Base-by-base conservation (phyloP, 2,329 filamentous ascomycete genomes). In the Diaporthe destruens region DNA sequence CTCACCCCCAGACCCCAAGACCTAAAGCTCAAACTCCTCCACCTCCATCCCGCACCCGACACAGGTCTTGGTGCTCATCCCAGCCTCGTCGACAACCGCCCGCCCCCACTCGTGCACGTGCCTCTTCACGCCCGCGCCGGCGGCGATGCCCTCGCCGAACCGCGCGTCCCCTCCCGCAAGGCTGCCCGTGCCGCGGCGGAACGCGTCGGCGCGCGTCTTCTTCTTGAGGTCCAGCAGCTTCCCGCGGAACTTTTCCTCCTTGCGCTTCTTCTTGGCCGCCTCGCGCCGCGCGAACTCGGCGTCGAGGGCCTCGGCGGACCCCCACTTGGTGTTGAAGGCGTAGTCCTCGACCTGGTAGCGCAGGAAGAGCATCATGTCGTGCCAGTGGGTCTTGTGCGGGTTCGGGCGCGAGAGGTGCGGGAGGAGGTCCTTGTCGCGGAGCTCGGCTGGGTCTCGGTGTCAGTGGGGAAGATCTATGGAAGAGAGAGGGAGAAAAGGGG, bases 311-410 rank as follows among this genome's bases (percentile, higher is more conserved):
- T 96, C 95, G 0, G 93, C 83, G 0, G 92, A 94, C 0, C 96
- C 96, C 96, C 96, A 99, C 84, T 98, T 98, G 76, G 90, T 91
- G 1, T 88, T 90, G 77, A 98, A 92, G 0, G 96, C 96, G 80
- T 98, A 98, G 71, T 95, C 94, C 80, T 99, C 96, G 2, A 99
- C 94, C 80, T 99, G 96, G 74, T 91, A 97, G 0, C 96, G 92
- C 29, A 99, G 86, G 80, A 96, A 99, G 2, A 99, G 88, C 92
- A 98, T 98, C 96, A 99, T 99, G 85, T 97, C 94, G 81, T 98
- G 95, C 94, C 95, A 99, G 72, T 95, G 95, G 0, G 93, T 91
- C 81, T 98, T 98, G 83, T 98, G 96, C 0, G 96, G 96, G 78
- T 99, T 99, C 1, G 96, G 96, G 44, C 92, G 92, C 69, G 93